Evolutionary conservation across 2,329 filamentous ascomycete species (phyloP), one percentile per base, ranked within the genome.

Genomic region (Cladophialophora yegresii): DNA sequence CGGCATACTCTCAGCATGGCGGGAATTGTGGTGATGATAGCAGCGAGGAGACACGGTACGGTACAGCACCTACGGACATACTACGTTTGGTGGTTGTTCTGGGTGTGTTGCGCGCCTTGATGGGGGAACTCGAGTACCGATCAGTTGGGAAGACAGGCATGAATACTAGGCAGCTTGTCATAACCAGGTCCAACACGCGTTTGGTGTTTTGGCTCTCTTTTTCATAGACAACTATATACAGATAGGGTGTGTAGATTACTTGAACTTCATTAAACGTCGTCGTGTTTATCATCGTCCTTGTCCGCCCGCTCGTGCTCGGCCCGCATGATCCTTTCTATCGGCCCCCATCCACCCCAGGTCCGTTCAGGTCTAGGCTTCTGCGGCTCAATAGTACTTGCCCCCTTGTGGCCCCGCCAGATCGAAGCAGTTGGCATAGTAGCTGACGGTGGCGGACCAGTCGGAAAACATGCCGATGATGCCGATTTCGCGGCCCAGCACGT

Each of bases 351-450:
- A n/a, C n/a, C n/a, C n/a, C n/a, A n/a, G n/a, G n/a, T 43, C 13
- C 6, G 36, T 4, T 16, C 2, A 28, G 26, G 26, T n/a, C 36
- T 6, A 16, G 36, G 36, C 36, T 43, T 7, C 13, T 16, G 8
- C 26, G 26, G 3, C 22, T 54, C 28, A 59, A 49, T 61, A 40
- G 43, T 64, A 56, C 23, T 59, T 32, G 2, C 51, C 51, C 1
- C 51, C 51, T 10, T 32, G 57, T 16, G 66, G 66, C 0, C 69
- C 63, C 58, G 71, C 68, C 64, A 75, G 51, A 0, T 78, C 83
- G 68, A 90, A 86, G 76, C 88, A 91, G 71, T 89, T 91, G 68
- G 87, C 88, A 75, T 89, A 91, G 69, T 88, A 90, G 0, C 87
- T 89, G 7, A 85, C 83, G 0, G 87, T 89, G 10, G 85, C 84